A percentile compares a stretch with the other conserved stretches of the same genome.
phyloP scores from a whole-genome alignment of 192 early-diverging fungal species.

The Neocallimastix lanati region DNA sequence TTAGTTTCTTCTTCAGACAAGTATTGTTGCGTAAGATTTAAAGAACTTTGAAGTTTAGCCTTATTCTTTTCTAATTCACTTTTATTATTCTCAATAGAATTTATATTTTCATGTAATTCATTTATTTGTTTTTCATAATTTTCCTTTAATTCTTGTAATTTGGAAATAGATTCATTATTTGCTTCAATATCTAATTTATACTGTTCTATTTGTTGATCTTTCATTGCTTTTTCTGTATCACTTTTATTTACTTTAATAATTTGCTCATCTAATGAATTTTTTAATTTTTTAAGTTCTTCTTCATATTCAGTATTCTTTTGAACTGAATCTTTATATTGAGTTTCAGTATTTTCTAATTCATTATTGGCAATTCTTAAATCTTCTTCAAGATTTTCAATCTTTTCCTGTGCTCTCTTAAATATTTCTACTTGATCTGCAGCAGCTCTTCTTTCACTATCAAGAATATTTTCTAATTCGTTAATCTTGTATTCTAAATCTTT shows the following conservation, averaged over 20 bases:
- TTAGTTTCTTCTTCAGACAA: constrained; percentile 22
- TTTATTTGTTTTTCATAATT: constrained; percentile 17
- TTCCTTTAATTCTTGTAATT: constrained; percentile 22
- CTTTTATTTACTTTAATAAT: constrained; percentile 15
- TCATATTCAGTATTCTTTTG: constrained; percentile 20
- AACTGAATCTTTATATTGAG: constrained; percentile 15
- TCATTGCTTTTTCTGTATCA: constrained; percentile 27
- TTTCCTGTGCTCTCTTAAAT: constrained; percentile 57
- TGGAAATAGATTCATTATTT: constrained; percentile 10
- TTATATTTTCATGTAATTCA: constrained; percentile 19
- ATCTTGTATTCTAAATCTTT: constrained; percentile 49
- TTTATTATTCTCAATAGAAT: constrained; percentile 13
- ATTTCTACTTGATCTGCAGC: constrained; percentile 74
- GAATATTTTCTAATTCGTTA: constrained; percentile 40
- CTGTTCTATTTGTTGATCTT: constrained; percentile 26
- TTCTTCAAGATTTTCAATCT: constrained; percentile 20
- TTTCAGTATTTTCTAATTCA: constrained; percentile 27
- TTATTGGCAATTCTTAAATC: constrained; percentile 14
- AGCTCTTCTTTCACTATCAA: constrained; percentile 54
- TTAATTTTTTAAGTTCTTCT: constrained; percentile 11
- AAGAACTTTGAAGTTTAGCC: constrained; percentile 17
- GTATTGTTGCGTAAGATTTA: constrained; percentile 22
- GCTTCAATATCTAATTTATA: constrained; percentile 23
- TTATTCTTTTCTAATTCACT: constrained; percentile 20
- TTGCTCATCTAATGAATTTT: constrained; percentile 11